A percentile compares a stretch with the other conserved stretches of the same genome.
Conservation (phyloP, 2,329 filamentous ascomycete species). For the Stagonosporopsis cucurbitacearum region DNA sequence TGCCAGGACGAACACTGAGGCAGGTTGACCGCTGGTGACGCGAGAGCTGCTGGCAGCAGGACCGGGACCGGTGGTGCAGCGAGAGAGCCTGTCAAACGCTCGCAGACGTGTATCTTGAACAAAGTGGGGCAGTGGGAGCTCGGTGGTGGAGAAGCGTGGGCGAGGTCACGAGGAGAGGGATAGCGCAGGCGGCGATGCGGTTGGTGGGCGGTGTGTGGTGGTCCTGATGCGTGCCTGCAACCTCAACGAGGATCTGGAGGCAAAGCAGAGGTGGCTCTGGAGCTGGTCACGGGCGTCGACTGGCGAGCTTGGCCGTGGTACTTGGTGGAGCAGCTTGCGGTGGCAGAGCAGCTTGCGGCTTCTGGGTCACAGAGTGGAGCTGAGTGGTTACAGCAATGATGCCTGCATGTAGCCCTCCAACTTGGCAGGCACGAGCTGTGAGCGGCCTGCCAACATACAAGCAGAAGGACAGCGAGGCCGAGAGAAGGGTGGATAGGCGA, state of each 20-base stretch:
- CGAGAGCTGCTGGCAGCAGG: constrained; percentile 34
- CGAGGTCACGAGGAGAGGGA: constrained; percentile 36
- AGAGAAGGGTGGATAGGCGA: neutral
- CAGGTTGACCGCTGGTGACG: constrained; percentile 42
- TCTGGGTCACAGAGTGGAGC: constrained; percentile 5
- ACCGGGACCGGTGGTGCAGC: constrained; percentile 13
- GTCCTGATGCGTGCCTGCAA: neutral
- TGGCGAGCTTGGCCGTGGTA: constrained; percentile 10
- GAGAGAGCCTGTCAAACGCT: constrained; percentile 3
- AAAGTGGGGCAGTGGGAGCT: constrained; percentile 14
- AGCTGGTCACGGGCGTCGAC: constrained; percentile 8
- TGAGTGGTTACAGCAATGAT: constrained; percentile 28
- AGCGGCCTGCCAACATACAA: constrained; percentile 15
- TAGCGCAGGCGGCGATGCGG: constrained; percentile 10
- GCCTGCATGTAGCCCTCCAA: constrained; percentile 31
- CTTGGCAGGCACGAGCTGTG: constrained; percentile 30
- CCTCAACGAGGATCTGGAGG: neutral
- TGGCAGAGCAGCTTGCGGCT: constrained; percentile 13
- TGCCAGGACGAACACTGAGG: constrained; percentile 70
- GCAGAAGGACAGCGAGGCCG: neutral
- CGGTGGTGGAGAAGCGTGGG: constrained; percentile 23
- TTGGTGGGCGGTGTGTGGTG: constrained; percentile 6
- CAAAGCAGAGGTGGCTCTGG: neutral
- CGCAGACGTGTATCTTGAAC: too few relatives aligned
- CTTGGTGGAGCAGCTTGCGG: constrained; percentile 14